Base-by-base conservation (phyloP, 768 basidiomycete genomes). In the Russula vinacea region DNA sequence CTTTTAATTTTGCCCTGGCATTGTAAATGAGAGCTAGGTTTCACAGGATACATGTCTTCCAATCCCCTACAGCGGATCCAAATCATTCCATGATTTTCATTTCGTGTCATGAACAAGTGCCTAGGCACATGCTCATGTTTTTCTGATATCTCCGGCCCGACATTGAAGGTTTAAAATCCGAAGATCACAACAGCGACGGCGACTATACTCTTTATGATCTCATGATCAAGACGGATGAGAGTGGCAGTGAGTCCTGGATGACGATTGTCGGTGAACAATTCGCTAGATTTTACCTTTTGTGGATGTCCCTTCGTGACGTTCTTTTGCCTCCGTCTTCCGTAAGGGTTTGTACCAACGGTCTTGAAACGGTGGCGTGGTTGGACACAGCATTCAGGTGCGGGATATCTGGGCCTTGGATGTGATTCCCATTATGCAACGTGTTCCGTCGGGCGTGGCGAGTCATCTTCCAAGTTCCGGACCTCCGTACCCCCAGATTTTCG, bases 291-390 rank as follows among this genome's bases (percentile, higher is more conserved):
- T 63, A 22, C 56, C 63, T 54, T 60, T 52, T 32, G 29, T 9
- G 19, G n/a, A 44, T 14, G 5, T 16, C 24, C 17, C 58, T 39
- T 54, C 51, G 33, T 64, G 58, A 64, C 58, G 58, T 55, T 40
- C n/a, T 49, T 55, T 17, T 22, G 19, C 52, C 54, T 59, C 63
- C 52, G 45, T 47, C 53, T 59, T 55, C 58, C 58, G 53, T 60
- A 59, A 55, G 52, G n/a, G 29, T n/a, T 16, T 35, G 32, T 33
- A 53, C 56, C 37, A 45, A 0, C 2, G 26, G 37, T 35, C 33
- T 55, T 64, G 45, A 59, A 39, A 52, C 40, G 35, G 58, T 64
- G 62, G 52, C 57, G 58, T n/a, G n/a, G n/a, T 49, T 19, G 3
- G 22, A 52, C 49, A 53, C 62, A 54, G 57, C 51, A 45, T 39